phyloP scores from a whole-genome alignment of 768 basidiomycete genomes.

The Phlebiopsis flavidoalba region DNA sequence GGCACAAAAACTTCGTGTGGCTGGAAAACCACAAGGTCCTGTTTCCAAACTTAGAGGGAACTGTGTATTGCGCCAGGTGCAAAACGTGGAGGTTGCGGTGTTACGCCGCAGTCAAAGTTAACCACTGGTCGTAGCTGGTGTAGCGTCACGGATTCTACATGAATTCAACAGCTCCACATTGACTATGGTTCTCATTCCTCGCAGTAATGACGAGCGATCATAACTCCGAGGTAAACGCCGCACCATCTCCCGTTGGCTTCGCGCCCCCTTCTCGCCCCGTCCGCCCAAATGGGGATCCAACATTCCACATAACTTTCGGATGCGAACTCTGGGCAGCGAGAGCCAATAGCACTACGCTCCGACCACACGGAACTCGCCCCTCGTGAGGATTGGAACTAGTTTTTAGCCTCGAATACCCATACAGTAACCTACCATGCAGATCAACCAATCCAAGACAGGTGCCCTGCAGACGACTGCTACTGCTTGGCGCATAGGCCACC shows the following conservation, averaged over 20 bases:
- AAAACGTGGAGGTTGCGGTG: not conserved
- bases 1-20: not conserved
- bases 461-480: not conserved
- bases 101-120: not conserved
- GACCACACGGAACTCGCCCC: not conserved
- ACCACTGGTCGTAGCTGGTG: not conserved
- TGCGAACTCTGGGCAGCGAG: not conserved
- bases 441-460: not conserved
- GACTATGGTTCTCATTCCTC: not conserved
- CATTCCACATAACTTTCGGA: not conserved
- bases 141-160: not conserved
- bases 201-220: not conserved
- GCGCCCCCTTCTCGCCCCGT: too few species aligned
- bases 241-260: constrained; percentile 6
- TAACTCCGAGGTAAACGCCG: constrained; percentile 2
- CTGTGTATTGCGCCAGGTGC: not conserved
- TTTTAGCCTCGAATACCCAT: not conserved
- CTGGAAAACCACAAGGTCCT: not conserved
- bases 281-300: not conserved
- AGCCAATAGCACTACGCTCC: not conserved
- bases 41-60: not conserved
- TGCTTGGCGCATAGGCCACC: not conserved
- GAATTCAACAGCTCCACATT: not conserved
- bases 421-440: too few species aligned
- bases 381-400: not conserved